A percentile compares a stretch with the other conserved stretches of the same genome.
Conservation (phyloP, 768 basidiomycete species). For the Dictyophora rubrovolvata region DNA sequence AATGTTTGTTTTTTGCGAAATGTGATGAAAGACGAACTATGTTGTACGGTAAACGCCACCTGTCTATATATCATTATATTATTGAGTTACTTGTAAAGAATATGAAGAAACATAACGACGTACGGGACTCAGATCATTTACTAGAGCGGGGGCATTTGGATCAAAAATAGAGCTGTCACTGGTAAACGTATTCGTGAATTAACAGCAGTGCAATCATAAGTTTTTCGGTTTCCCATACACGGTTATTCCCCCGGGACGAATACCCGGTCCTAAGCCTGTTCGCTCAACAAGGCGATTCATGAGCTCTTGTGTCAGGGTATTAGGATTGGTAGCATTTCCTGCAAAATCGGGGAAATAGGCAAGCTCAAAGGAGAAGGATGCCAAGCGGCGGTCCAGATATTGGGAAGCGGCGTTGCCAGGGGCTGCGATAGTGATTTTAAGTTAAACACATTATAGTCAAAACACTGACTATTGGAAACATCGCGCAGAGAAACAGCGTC, state of each 20-base stretch:
- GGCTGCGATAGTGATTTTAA: not conserved
- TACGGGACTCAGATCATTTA: slow-evolving; percentile 17
- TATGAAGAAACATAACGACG: not conserved
- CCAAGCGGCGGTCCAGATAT: slow-evolving; percentile 16
- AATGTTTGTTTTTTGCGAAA: not conserved
- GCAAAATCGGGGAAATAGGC: slow-evolving; percentile 21
- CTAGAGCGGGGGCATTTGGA: slow-evolving; percentile 15
- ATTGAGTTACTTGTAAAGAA: not conserved
- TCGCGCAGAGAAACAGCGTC: not conserved
- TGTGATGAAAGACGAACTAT: slow-evolving; percentile 13
- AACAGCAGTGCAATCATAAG: no score
- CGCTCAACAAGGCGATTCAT: slow-evolving; percentile 18
- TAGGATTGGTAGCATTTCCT: slow-evolving; percentile 20
- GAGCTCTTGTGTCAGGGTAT: slow-evolving; percentile 19
- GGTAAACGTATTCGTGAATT: no score
- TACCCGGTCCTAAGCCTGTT: slow-evolving; percentile 20
- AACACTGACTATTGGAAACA: not conserved
- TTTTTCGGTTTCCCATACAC: slow-evolving; percentile 10
- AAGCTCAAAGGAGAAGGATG: slow-evolving; percentile 21
- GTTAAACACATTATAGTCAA: not conserved
- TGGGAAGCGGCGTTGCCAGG: slow-evolving; percentile 11
- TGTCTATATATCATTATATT: slow-evolving; percentile 7
- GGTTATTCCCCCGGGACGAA: slow-evolving; percentile 23
- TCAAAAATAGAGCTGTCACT: slow-evolving; percentile 20
- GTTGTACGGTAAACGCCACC: slow-evolving; percentile 22